These are phyloP conservation scores for Ceriops decandra DNA, from an alignment of 345 rosid species.

Conservation along the genomic window DNA sequence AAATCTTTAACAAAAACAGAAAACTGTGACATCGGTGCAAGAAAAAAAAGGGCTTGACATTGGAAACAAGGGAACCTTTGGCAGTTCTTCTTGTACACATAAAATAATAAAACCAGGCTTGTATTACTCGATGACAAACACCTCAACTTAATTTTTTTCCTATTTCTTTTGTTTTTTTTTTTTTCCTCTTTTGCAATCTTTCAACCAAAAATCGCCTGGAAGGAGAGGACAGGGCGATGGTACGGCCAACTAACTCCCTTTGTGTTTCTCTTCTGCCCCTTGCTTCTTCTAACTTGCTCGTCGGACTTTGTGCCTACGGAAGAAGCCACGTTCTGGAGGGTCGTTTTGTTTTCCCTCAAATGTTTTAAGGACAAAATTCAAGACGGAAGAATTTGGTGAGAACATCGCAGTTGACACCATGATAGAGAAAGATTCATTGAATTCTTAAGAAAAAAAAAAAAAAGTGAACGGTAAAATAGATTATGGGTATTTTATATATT, in stretches of 20 bases:
- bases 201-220: not conserved
- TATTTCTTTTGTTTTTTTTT: not conserved
- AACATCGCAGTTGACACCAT: too few relatives aligned
- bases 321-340: too few relatives aligned
- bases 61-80: conserved; percentile 9
- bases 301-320: too few relatives aligned
- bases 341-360: too few relatives aligned
- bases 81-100: not conserved
- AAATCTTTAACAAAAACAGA: not conserved
- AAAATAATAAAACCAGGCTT: not conserved
- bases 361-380: too few relatives aligned
- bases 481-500: too few relatives aligned
- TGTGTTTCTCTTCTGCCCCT: conserved; percentile 25
- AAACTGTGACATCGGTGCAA: not conserved
- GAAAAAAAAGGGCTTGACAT: conserved; percentile 22
- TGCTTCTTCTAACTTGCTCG: not conserved
- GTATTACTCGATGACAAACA: not conserved
- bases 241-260: conserved; percentile 41
- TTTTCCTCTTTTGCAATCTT: not conserved
- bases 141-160: not conserved
- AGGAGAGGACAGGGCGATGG: not conserved
- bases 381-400: too few relatives aligned
- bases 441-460: too few relatives aligned
- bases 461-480: too few relatives aligned
- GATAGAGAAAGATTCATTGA: too few relatives aligned